Conservation (phyloP, 2,329 filamentous ascomycete genomes). For the Albophoma yamanashiensis region DNA sequence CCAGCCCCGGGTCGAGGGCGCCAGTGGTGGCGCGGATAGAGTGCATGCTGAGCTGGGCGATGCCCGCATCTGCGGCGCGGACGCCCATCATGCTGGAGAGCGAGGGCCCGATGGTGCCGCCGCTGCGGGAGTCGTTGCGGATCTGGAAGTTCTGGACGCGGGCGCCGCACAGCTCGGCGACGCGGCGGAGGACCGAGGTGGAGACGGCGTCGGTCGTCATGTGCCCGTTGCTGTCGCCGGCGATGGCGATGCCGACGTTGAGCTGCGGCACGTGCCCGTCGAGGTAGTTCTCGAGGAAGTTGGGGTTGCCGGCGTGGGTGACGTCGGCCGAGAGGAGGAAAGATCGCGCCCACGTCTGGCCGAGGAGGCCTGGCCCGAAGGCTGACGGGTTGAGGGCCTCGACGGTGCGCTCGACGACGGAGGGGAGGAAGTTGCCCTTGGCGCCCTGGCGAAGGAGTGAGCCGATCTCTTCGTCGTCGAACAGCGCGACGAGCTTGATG, state of each 20-base stretch:
- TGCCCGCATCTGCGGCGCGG: constrained; percentile 73
- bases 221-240: constrained; percentile 79
- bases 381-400: constrained; percentile 49
- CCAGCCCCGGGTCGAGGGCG: constrained; percentile 73
- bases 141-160: constrained; percentile 88
- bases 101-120: constrained; percentile 93
- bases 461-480: constrained; percentile 95
- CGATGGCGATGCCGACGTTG: constrained; percentile 76
- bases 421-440: constrained; percentile 75
- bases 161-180: constrained; percentile 63
- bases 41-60: constrained; percentile 92
- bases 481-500: constrained; percentile 86
- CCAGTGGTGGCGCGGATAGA: constrained; percentile 84
- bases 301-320: constrained; percentile 87
- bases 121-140: constrained; percentile 78
- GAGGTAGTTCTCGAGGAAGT: constrained; percentile 78
- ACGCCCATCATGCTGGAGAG: constrained; percentile 73
- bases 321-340: constrained; percentile 92
- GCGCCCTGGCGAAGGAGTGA: constrained; percentile 85
- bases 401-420: constrained; percentile 69
- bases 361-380: constrained; percentile 52
- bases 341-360: constrained; percentile 79
- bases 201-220: constrained; percentile 92
- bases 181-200: constrained; percentile 65
- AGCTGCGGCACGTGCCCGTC: constrained; percentile 77